Base-by-base conservation (phyloP, 2,329 filamentous ascomycete genomes). In the Aspergillus sp. region DNA sequence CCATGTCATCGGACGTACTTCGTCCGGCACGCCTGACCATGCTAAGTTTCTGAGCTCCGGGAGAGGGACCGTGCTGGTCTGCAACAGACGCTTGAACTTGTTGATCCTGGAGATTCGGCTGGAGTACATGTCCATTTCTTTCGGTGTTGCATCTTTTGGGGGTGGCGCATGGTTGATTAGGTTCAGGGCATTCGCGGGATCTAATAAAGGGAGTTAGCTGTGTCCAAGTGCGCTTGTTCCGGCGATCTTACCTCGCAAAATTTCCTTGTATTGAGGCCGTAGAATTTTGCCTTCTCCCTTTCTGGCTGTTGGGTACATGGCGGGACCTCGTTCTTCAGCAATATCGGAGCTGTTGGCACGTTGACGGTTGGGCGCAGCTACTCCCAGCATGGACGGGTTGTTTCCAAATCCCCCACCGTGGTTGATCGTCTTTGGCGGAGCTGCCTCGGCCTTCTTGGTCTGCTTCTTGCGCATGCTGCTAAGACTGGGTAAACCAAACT, bases 1-100 rank as follows among this genome's bases (percentile, higher is more conserved):
- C 94, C 94, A 99, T n/a, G 93, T 94, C 88, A 99, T 97, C 47
- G 94, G 91, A 51, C 95, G 89, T 16, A 99, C 91, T 76, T 99
- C 95, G 63, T 91, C 88, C 0, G 94, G 95, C 32, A 97, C 83
- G 11, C 94, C 94, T 48, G 92, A 94, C 94, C 95, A 99, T 25
- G 94, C 91, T 29, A 91, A 80, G 53, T 91, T 81, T 57, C 94
- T 84, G 20, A 99, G 80, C 49, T 97, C 93, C 16, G 88, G 78
- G 2, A 97, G 75, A 2, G 91, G 87, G 63, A 99, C 94, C 1
- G 89, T 91, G 38, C 90, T 96, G 19, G 93, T 85, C 74, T 99
- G 94, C 5, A 99, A 79, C 48, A 99, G 89, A 64, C 88, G 88
- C 73, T 99, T 99, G 77, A 99, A 99, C 69, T 97, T 97, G 76